Evolutionary conservation across 2,329 filamentous ascomycete species (phyloP).

Genomic region (Scytalidium sp.): DNA sequence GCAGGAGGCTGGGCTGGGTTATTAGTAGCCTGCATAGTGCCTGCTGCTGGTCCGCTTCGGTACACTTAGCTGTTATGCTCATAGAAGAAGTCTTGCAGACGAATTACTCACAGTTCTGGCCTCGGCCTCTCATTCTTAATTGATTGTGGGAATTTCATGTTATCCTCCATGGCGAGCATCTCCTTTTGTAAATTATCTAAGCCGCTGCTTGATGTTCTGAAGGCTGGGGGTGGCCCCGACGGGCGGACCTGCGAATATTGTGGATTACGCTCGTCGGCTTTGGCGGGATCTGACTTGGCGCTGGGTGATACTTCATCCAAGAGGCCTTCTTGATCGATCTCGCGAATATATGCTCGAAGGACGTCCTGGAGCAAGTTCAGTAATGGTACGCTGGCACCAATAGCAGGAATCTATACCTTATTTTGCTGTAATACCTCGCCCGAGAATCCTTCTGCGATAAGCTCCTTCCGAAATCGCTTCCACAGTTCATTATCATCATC

Average conservation of each 20-base stretch:
- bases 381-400: conserved; percentile 4
- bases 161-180: conserved; percentile 23
- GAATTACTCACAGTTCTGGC: conserved; percentile 12
- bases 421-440: conserved; percentile 51
- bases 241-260: conserved; percentile 12
- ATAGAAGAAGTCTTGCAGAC: not conserved
- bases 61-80: not conserved
- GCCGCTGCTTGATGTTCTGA: conserved; percentile 15
- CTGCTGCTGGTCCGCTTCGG: not conserved
- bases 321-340: conserved; percentile 54
- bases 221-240: conserved; percentile 13
- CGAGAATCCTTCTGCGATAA: conserved; percentile 57
- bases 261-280: conserved; percentile 21
- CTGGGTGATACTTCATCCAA: conserved; percentile 41
- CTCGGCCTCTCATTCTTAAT: conserved; percentile 23
- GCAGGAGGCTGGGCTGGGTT: conserved; percentile 6
- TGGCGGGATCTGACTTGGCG: conserved; percentile 21
- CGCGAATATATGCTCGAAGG: conserved; percentile 57
- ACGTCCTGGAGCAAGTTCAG: conserved; percentile 44
- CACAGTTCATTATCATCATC: conserved; percentile 52
- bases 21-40: not conserved
- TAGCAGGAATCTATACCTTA: conserved; percentile 44
- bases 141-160: conserved; percentile 27
- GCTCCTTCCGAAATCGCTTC: conserved; percentile 55
- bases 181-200: conserved; percentile 20